Base-by-base conservation (phyloP, 2,329 filamentous ascomycete genomes). In the Xylariales sp. region DNA sequence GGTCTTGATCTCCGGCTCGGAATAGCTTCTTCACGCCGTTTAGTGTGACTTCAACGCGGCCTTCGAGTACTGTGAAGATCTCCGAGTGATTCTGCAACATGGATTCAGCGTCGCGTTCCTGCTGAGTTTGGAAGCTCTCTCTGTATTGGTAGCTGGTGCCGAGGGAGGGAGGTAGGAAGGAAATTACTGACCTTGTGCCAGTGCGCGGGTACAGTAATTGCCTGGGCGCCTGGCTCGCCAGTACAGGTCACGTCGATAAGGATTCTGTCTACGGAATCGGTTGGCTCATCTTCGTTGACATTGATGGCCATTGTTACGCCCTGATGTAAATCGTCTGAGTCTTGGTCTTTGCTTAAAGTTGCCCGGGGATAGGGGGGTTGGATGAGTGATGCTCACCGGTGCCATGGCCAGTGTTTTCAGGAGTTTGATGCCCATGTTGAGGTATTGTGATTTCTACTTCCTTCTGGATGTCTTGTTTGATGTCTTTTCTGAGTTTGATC, bases 41-140 rank as follows among this genome's bases (percentile, higher is more conserved):
- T 6, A 42, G 10, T n/a, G 31, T 37, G 5, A 42, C 18, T 21
- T 37, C 33, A 18, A 42, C 12, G 25, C 40, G 20, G n/a, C 40
- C 40, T n/a, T 42, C 32, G 12, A 42, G 32, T 11, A 42, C 40
- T 14, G 19, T 31, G 11, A 37, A 29, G 18, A 37, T 22, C 32
- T 42, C 40, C 12, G 32, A 14, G n/a, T 42, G 40, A 4, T 31
- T 11, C 40, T 42, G 15, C 5, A 15, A 15, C 24, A 15, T 21
- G n/a, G n/a, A n/a, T n/a, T n/a, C n/a, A n/a, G n/a, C 31, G 14
- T 7, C n/a, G n/a, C 18, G 24, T n/a, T 14, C 2, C 20, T 24
- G 8, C n/a, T 27, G n/a, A 27, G 7, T 8, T n/a, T 8, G 24
- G 24, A n/a, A n/a, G 24, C 8, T 8, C n/a, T 27, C 24, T 27